phyloP scores from a whole-genome alignment of 169 alveolate genomes.

The Eimeria brunetti region DNA sequence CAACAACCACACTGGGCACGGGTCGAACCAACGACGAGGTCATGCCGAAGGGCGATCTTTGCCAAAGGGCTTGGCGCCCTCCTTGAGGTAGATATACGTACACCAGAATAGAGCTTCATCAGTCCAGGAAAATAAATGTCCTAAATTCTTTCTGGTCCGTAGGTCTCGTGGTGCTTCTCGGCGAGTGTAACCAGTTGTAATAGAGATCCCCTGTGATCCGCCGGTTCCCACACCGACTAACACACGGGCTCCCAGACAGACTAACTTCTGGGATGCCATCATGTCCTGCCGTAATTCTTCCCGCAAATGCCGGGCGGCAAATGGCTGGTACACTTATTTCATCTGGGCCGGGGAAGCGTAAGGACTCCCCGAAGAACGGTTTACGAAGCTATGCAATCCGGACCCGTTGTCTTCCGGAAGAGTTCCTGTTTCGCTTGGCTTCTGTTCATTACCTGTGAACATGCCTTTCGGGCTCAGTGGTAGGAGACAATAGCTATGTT shows the following conservation, averaged over 20 bases:
- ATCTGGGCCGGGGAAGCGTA: not conserved
- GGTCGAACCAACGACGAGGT: not conserved
- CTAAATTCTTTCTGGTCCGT: not conserved
- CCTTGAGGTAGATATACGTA: not conserved
- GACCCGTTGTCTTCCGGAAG: not conserved
- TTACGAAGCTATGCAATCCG: not conserved
- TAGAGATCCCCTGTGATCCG: not conserved
- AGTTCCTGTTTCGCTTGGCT: not conserved
- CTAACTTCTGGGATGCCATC: not conserved
- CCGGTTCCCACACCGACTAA: too few relatives aligned
- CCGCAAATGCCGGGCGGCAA: not conserved
- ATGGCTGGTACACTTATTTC: not conserved
- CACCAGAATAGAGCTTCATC: not conserved
- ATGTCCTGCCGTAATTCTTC: not conserved
- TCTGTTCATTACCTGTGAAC: not conserved
- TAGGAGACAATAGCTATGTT: not conserved
- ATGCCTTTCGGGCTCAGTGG: not conserved
- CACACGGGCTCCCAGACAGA: not conserved
- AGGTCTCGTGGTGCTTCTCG: not conserved
- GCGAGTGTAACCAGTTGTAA: not conserved
- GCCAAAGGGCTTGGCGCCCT: too few relatives aligned
- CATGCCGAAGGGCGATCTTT: too few relatives aligned
- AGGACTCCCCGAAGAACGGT: not conserved
- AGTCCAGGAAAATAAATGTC: not conserved
- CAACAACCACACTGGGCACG: not conserved